Percentiles rank a stretch among this genome's conserved stretches.
phyloP scores from a whole-genome alignment of 768 basidiomycete genomes.

The Lyophyllum semitale region DNA sequence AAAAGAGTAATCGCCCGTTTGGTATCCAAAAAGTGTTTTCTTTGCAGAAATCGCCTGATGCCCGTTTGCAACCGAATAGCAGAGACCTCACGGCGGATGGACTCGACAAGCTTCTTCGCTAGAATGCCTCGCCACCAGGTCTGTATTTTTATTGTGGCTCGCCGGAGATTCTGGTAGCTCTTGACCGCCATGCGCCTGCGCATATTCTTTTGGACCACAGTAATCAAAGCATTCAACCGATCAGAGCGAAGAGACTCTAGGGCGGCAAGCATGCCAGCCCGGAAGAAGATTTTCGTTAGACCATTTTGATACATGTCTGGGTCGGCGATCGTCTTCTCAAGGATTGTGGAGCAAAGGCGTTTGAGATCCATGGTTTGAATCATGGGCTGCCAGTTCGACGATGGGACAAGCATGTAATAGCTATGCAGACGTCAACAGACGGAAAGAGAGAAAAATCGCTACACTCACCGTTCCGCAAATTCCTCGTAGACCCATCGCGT shows the following conservation, averaged over 20 bases:
- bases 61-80: constrained; percentile 77
- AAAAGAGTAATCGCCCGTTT: constrained; percentile 66
- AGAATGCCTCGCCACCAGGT: constrained; percentile 92
- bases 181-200: constrained; percentile 82
- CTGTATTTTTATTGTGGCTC: constrained; percentile 83
- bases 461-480: constrained; percentile 89
- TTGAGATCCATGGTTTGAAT: constrained; percentile 81
- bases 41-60: constrained; percentile 71
- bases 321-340: constrained; percentile 86
- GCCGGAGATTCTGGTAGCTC: constrained; percentile 70
- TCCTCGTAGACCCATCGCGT: constrained; percentile 98
- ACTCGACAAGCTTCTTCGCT: constrained; percentile 71
- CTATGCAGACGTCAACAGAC: constrained; percentile 41
- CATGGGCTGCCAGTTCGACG: constrained; percentile 83
- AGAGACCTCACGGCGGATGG: constrained; percentile 70
- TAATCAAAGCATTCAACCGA: constrained; percentile 87
- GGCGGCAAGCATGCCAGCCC: constrained; percentile 97
- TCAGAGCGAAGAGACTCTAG: constrained; percentile 90
- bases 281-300: constrained; percentile 98
- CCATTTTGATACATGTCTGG: constrained; percentile 97
- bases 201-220: constrained; percentile 97
- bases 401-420: constrained; percentile 95
- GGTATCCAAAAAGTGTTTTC: constrained; percentile 67
- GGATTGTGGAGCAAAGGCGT: constrained; percentile 79
- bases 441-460: not conserved